These are phyloP conservation scores for Russula sp. DNA, from an alignment of 768 basidiomycete species.

Conservation along the genomic window DNA sequence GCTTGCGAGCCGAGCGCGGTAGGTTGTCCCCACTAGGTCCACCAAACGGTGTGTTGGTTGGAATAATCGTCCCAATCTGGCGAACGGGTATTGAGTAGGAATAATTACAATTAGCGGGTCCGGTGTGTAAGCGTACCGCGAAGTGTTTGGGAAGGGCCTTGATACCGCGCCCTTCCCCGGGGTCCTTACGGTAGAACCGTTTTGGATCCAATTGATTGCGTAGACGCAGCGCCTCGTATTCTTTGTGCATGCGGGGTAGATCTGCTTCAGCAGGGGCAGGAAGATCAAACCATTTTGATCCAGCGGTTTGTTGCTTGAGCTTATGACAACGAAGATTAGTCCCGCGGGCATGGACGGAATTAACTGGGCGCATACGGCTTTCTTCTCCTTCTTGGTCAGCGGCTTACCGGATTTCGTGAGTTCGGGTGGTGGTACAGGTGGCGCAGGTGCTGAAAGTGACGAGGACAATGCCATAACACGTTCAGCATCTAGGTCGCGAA, in stretches of 20 bases:
- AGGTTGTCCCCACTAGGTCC: slow-evolving; percentile 64
- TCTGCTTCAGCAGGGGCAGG: slow-evolving; percentile 78
- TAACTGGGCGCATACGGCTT: slow-evolving; percentile 43
- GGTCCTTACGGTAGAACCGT: slow-evolving; percentile 82
- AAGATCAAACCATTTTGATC: slow-evolving; percentile 81
- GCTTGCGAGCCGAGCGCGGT: slow-evolving; percentile 48
- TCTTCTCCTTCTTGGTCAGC: slow-evolving; percentile 64
- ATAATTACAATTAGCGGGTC: neutral
- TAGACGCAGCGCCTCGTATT: slow-evolving; percentile 81
- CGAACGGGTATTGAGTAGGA: slow-evolving; percentile 10
- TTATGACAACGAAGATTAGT: slow-evolving; percentile 26
- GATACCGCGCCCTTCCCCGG: slow-evolving; percentile 77
- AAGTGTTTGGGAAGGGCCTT: slow-evolving; percentile 85
- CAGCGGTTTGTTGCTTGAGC: slow-evolving; percentile 67
- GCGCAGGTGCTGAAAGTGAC: slow-evolving; percentile 42
- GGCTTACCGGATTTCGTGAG: slow-evolving; percentile 54
- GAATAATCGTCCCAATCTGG: slow-evolving; percentile 75
- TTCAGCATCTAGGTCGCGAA: slow-evolving; percentile 59
- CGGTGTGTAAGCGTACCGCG: slow-evolving; percentile 46
- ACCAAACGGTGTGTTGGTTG: slow-evolving; percentile 66
- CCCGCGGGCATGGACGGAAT: neutral
- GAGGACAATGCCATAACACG: slow-evolving; percentile 45
- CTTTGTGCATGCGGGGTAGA: slow-evolving; percentile 68
- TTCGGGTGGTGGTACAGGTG: slow-evolving; percentile 56
- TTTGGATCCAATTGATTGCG: slow-evolving; percentile 89